Evolutionary conservation across 1,284 basidiomycete species (phyloP).

Genomic region (Phaffia rhodozyma): DNA sequence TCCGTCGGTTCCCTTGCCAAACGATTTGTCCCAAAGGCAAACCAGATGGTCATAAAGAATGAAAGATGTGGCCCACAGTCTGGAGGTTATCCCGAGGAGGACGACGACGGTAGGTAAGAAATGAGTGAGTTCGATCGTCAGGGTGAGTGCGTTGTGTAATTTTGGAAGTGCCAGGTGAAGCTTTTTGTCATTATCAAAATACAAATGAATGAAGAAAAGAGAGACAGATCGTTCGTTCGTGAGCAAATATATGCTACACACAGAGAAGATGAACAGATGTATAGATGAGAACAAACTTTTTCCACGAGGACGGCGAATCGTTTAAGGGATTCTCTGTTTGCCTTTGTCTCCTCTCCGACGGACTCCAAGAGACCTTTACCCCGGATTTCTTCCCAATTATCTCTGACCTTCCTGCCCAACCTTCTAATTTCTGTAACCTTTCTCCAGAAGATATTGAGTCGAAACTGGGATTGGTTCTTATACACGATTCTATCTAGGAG

Average conservation of each 20-base stretch:
- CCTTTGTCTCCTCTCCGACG: too few species aligned
- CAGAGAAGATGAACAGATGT: too few species aligned
- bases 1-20: too few species aligned
- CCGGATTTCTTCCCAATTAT: neutral
- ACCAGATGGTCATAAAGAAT: conserved; percentile 6
- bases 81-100: conserved; percentile 11
- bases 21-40: neutral
- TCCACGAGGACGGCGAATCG: neutral
- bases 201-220: too few species aligned
- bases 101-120: conserved; percentile 14
- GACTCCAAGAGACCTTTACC: neutral
- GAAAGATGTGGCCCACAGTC: conserved; percentile 6
- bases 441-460: conserved; percentile 14
- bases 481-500: conserved; percentile 15
- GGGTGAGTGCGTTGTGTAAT: conserved; percentile 4
- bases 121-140: conserved; percentile 14
- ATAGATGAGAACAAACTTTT: too few species aligned
- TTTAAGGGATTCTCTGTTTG: neutral
- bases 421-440: conserved; percentile 11
- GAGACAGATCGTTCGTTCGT: too few species aligned
- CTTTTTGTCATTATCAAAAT: too few species aligned
- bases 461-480: conserved; percentile 16
- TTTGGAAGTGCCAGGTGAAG: neutral
- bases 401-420: conserved; percentile 5
- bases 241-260: too few species aligned